phyloP scores from a whole-genome alignment of 805 yeast species.

The Wickerhamomyces alni region DNA sequence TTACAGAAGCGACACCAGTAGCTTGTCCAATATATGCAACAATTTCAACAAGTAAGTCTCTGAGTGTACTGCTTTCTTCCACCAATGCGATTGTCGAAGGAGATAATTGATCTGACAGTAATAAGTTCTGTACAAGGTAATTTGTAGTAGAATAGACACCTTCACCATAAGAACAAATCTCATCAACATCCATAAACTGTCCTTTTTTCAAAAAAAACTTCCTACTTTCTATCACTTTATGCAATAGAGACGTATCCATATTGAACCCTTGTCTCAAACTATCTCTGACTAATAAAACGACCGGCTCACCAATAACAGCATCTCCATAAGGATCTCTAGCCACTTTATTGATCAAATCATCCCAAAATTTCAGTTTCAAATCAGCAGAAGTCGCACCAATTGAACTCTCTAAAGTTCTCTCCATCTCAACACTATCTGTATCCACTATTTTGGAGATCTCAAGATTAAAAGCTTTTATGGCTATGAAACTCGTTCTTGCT shows the following conservation, averaged over 20 bases:
- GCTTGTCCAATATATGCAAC: slow-evolving; percentile 84
- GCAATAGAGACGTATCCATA: slow-evolving; percentile 48
- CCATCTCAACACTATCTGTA: slow-evolving; percentile 17
- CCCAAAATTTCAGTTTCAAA: slow-evolving; percentile 71
- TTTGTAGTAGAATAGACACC: slow-evolving; percentile 71
- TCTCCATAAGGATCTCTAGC: slow-evolving; percentile 30
- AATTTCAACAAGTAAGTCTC: slow-evolving; percentile 45
- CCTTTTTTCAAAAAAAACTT: slow-evolving; percentile 44
- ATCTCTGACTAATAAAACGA: slow-evolving; percentile 50
- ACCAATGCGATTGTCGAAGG: slow-evolving; percentile 49
- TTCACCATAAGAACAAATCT: slow-evolving; percentile 72
- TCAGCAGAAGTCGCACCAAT: slow-evolving; percentile 21
- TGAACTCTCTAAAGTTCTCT: slow-evolving; percentile 23
- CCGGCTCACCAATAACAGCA: slow-evolving; percentile 53
- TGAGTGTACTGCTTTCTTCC: slow-evolving; percentile 39
- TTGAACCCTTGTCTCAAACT: slow-evolving; percentile 42
- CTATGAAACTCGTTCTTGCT: slow-evolving; percentile 56
- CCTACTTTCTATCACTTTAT: slow-evolving; percentile 55
- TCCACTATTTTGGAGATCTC: slow-evolving; percentile 47
- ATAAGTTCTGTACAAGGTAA: slow-evolving; percentile 55
- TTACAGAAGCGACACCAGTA: slow-evolving; percentile 57
- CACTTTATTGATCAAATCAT: slow-evolving; percentile 47
- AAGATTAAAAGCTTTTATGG: slow-evolving; percentile 57
- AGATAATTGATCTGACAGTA: slow-evolving; percentile 50
- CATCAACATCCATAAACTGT: slow-evolving; percentile 43